A percentile compares a stretch with the other conserved stretches of the same genome.
Conservation (phyloP, 2,329 filamentous ascomycete species). For the Trichoderma brevicompactum region DNA sequence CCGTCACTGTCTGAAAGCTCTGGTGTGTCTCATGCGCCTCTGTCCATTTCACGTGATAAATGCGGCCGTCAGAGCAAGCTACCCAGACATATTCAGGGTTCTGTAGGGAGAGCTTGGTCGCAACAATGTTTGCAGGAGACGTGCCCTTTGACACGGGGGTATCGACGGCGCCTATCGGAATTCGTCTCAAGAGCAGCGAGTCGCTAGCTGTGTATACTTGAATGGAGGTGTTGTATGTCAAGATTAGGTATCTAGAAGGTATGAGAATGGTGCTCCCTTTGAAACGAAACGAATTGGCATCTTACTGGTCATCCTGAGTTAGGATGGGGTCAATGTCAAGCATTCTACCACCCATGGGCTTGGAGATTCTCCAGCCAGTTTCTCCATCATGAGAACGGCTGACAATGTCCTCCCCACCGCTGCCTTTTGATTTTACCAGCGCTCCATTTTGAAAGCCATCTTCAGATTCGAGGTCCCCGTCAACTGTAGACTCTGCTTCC, state of each 20-base stretch:
- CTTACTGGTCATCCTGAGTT: constrained; percentile 64
- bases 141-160: constrained; percentile 35
- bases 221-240: constrained; percentile 74
- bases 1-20: constrained; percentile 49
- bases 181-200: constrained; percentile 77
- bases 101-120: constrained; percentile 46
- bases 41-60: constrained; percentile 65
- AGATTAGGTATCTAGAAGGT: constrained; percentile 66
- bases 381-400: constrained; percentile 40
- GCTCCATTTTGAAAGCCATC: constrained; percentile 3
- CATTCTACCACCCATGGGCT: constrained; percentile 68
- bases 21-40: constrained; percentile 47
- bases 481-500: constrained; percentile 5
- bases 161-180: constrained; percentile 54
- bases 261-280: constrained; percentile 29
- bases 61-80: constrained; percentile 59
- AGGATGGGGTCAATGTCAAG: constrained; percentile 67
- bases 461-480: constrained; percentile 6
- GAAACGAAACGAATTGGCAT: constrained; percentile 14
- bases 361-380: constrained; percentile 62
- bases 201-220: constrained; percentile 81
- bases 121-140: constrained; percentile 45
- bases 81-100: constrained; percentile 61
- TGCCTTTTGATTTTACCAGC: constrained; percentile 25
- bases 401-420: constrained; percentile 36